These are phyloP conservation scores for carrot (Daucus carota) DNA, from an alignment of 129 eudicot species.

Conservation along the genomic window DH1_v3.0 NC_030385.2:9987001-9987500, in stretches of 20 bases:
- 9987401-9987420: no score
- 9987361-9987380: no score
- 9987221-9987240: slow-evolving; percentile 77
- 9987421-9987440: no score
- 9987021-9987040: not conserved
- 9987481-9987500: no score
- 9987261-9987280: no score
- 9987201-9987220: slow-evolving; percentile 77
- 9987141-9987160: slow-evolving; percentile 76
- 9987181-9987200: slow-evolving; percentile 96
- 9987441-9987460: no score
- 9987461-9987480: no score
- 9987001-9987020: not conserved
- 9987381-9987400: no score
- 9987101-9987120: slow-evolving; percentile 1
- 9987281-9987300: no score
- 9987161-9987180: slow-evolving; percentile 63
- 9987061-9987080: not conserved
- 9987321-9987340: no score
- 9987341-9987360: no score
- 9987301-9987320: no score
- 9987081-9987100: not conserved
- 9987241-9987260: slow-evolving; percentile 58
- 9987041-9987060: not conserved
- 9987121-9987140: slow-evolving; percentile 90